Evolutionary conservation across 2,329 filamentous ascomycete genomes (phyloP), one percentile per base, ranked within the genome.

Genomic region (Alternaria triticimaculans): DNA sequence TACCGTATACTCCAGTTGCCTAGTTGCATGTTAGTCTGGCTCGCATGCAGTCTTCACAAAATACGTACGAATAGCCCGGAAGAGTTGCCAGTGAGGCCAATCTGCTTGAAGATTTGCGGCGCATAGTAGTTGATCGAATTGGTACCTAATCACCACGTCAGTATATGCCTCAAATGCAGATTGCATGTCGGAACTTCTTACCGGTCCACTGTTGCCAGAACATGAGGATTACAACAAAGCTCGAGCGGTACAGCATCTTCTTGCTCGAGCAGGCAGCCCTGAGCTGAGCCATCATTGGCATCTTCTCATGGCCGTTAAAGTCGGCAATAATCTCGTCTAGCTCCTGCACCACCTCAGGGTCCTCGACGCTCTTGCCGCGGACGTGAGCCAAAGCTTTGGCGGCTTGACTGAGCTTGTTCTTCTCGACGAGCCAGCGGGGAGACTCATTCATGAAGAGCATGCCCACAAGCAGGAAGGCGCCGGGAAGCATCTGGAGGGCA

Each of bases 381-480:
- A 83, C 81, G 7, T 69, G 70, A 1, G 82, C 76, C 37, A 84
- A 72, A 20, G 81, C 80, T 56, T 76, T 74, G 8, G 76, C 78
- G 1, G 85, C 85, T 20, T 84, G 82, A 5, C 81, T 75, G 18
- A 82, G 74, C 3, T 81, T 80, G 58, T 83, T 82, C 76, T 86
- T 83, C 68, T 84, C 83, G n/a, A 85, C 82, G n/a, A 87, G 80
- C 84, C 84, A 87, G 18, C 85, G 82, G 1, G 85, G 84, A 3
- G 81, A 84, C 62, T 87, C 85, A 57, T 84, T 85, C 49, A 85
- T 80, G 73, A 86, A 86, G 48, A 85, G 69, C 14, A 87, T 80
- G 1, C 84, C 84, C 4, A 80, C 68, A 10, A 87, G 70, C 55
- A 87, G 82, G n/a, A 86, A 67, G 0, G 80, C 80, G 15, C 84